A percentile compares a stretch with the other conserved stretches of the same genome.
Conservation (phyloP, 306 rosid genomes). For the Begonia masoniana region DNA sequence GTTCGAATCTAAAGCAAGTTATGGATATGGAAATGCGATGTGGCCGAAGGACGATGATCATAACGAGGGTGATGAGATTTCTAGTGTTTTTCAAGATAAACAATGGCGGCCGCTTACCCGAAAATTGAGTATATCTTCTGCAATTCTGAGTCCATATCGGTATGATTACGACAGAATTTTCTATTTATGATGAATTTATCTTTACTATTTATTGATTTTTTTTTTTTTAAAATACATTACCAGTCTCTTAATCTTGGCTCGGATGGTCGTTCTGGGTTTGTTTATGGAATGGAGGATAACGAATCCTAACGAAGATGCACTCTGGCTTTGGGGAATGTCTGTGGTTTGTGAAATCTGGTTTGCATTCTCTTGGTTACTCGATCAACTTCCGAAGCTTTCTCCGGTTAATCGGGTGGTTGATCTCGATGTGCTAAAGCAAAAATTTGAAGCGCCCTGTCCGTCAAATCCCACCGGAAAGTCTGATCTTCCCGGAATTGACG, state of each 20-base stretch:
- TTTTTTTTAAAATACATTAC: conserved; percentile 1
- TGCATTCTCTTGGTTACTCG: conserved; percentile 97
- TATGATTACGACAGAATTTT: conserved; percentile 9
- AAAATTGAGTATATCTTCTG: conserved; percentile 83
- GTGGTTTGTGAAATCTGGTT: conserved; percentile 96
- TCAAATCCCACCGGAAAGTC: conserved; percentile 82
- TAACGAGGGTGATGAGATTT: conserved; percentile 33
- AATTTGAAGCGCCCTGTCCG: conserved; percentile 62
- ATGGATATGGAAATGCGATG: conserved; percentile 96
- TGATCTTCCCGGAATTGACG: conserved; percentile 88
- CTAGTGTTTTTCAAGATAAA: conserved; percentile 48
- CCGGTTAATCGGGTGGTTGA: conserved; percentile 76
- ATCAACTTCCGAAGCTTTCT: conserved; percentile 80
- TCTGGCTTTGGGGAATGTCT: conserved; percentile 97
- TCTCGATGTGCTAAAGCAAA: conserved; percentile 77
- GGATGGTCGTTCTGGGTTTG: conserved; percentile 55
- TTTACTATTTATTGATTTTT: not conserved
- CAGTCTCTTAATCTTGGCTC: conserved; percentile 70
- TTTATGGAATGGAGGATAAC: conserved; percentile 74
- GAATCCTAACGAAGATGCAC: conserved; percentile 58
- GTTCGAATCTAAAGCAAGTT: conserved; percentile 85
- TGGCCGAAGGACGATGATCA: conserved; percentile 85
- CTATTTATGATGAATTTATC: not conserved
- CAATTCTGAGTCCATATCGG: conserved; percentile 87
- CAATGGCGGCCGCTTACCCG: conserved; percentile 95